Evolutionary conservation across 371 early-diverging fungal species (phyloP), one percentile per base, ranked within the genome.

Genomic region (Fennellomyces sp.): DNA sequence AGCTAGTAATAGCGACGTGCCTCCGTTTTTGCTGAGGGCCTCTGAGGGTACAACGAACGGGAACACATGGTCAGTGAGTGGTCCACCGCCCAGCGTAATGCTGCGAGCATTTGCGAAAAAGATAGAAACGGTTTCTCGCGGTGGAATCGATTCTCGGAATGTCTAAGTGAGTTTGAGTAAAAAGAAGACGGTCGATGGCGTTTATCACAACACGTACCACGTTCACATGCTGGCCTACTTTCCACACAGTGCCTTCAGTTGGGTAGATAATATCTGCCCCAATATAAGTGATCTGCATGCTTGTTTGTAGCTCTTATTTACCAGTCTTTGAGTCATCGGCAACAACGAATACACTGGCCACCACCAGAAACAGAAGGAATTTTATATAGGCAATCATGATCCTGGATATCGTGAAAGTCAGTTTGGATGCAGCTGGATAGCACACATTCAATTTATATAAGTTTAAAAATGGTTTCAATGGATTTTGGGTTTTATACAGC

Each of bases 161-260:
- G 61, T 61, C 65, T 58, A 48, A 49, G n/a, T 33, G 15, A 30
- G 38, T 30, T 17, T 48, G 7, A 23, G 26, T 26, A 53, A 29
- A 52, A 19, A 31, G 36, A 23, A 15, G 25, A 31, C 1, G 25
- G n/a, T 23, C 52, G 12, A 28, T 29, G n/a, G n/a, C n/a, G 12
- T 26, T 29, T 42, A 6, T 33, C 7, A 23, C 12, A n/a, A n/a
- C 6, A 42, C 52, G 27, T 60, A 68, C 64, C 38, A 76, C 76
- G 57, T 68, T 67, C 31, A 72, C 76, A 31, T 61, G 50, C 28
- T 76, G 56, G 8, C 76, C 76, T 15, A 76, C 69, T 50, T 64
- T 56, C 76, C 76, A 76, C 11, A 66, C 70, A 3, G 63, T 61
- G 50, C 65, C 56, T 15, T 38, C 23, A 10, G 42, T 56, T 26